Conservation (phyloP, 2,329 filamentous ascomycete genomes). For the Didymella arachidicola region DNA sequence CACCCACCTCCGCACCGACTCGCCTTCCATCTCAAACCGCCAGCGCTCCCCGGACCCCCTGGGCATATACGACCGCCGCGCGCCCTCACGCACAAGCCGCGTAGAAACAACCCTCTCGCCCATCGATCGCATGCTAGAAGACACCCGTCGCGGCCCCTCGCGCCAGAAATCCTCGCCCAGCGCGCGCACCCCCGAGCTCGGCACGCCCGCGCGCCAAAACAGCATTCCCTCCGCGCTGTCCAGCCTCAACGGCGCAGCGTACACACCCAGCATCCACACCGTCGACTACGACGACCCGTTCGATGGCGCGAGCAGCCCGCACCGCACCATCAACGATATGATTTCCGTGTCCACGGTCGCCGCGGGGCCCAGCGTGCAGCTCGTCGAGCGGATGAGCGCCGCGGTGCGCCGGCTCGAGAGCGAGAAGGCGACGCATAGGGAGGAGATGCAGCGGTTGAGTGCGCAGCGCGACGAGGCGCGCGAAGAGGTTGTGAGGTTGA, state of each 20-base stretch:
- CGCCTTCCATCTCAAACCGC: slow-evolving; percentile 49
- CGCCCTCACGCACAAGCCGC: slow-evolving; percentile 18
- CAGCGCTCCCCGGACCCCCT: slow-evolving; percentile 52
- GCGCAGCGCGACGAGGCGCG: slow-evolving; percentile 91
- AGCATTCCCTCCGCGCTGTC: slow-evolving; percentile 44
- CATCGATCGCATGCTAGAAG: slow-evolving; percentile 48
- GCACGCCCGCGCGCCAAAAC: slow-evolving; percentile 46
- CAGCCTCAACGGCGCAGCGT: slow-evolving; percentile 47
- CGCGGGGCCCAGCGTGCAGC: slow-evolving; percentile 89
- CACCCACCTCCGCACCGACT: slow-evolving; percentile 49
- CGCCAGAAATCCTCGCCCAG: slow-evolving; percentile 40
- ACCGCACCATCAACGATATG: slow-evolving; percentile 74
- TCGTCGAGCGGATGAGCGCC: slow-evolving; percentile 95
- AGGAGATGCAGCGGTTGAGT: slow-evolving; percentile 81
- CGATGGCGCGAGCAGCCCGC: slow-evolving; percentile 67
- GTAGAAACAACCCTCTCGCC: slow-evolving; percentile 44
- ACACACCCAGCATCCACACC: slow-evolving; percentile 58
- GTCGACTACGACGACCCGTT: slow-evolving; percentile 59
- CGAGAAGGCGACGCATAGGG: slow-evolving; percentile 86
- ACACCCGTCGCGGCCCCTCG: slow-evolving; percentile 45
- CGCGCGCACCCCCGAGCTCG: slow-evolving; percentile 48
- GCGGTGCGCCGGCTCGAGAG: slow-evolving; percentile 89
- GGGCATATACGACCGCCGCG: slow-evolving; percentile 42
- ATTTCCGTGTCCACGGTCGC: slow-evolving; percentile 88
- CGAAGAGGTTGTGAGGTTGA: slow-evolving; percentile 87